Evolutionary conservation across 1,139 yeast genomes (phyloP), one percentile per base, ranked within the genome.

Genomic region (Scheffersomyces cryptocercus): DNA sequence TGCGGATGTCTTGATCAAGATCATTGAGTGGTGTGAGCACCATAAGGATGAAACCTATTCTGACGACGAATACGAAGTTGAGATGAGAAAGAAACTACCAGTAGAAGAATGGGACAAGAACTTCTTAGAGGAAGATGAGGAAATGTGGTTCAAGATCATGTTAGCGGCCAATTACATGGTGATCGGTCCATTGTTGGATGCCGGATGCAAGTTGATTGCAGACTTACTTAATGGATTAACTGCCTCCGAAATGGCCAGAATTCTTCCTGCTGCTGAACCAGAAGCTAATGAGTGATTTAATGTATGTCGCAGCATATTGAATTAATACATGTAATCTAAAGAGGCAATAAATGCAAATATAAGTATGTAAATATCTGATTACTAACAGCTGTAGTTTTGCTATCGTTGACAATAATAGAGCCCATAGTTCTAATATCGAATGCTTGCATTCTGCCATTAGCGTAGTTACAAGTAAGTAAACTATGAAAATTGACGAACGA

Each of bases 181-280:
- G 62, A 93, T 95, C 62, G 84, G 89, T 58, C 97, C 97, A 1
- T 76, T 95, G 53, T 77, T 93, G 58, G 97, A 91, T 59, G 88
- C 96, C 9, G 97, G 98, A 8, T 93, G 99, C 68, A 95, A 95
- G 68, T 88, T 91, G 37, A 97, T 93, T 39, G 99, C 99, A 41
- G 97, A 91, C 65, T 91, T 93, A 97, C 93, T 93, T 64, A 85
- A 91, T 67, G 95, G 96, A 44, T 90, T 95, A 70, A 78, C 91
- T 1, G 97, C 99, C 5, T 98, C 91, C 64, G 99, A 95, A 67
- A 89, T 95, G 26, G 26, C 7, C 7, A 20, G 8, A 5, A 20
- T 20, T 20, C 8, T 20, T 8, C 26, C 26, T 20, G 8, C 26
- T 20, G 26, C 26, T 20, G 26, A 20, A 20, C 5, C 26, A 5